These are phyloP conservation scores for Lichtheimia ornata DNA, from an alignment of 371 early-diverging fungal species.

Conservation along the genomic window DNA sequence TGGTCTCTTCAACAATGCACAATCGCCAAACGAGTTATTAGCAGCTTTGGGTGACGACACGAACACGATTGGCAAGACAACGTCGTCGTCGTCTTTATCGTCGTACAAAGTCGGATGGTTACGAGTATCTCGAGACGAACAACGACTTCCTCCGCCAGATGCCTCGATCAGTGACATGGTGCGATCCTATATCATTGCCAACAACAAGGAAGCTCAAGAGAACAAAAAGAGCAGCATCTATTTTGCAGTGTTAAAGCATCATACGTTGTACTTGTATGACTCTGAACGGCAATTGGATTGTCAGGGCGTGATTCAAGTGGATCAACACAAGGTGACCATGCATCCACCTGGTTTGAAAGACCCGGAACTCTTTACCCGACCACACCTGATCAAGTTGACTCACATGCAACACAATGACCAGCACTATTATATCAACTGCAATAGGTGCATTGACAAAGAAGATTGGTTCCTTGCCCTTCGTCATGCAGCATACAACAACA, in stretches of 20 bases:
- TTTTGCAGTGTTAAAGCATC: slow-evolving; percentile 79
- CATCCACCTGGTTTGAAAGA: slow-evolving; percentile 64
- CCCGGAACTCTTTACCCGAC: slow-evolving; percentile 60
- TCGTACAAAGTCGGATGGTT: slow-evolving; percentile 58
- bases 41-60: neutral
- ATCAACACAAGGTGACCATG: slow-evolving; percentile 65
- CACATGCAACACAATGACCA: slow-evolving; percentile 6
- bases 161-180: slow-evolving; percentile 42
- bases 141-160: slow-evolving; percentile 26
- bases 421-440: slow-evolving; percentile 58
- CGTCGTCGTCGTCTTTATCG: neutral
- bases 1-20: neutral
- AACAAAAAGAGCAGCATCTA: slow-evolving; percentile 49
- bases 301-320: slow-evolving; percentile 70
- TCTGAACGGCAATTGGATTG: slow-evolving; percentile 82
- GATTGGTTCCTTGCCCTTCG: slow-evolving; percentile 81
- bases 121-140: slow-evolving; percentile 37
- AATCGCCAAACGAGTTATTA: neutral
- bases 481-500: slow-evolving; percentile 37
- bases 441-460: slow-evolving; percentile 79
- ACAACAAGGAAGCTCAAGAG: neutral
- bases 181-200: slow-evolving; percentile 34
- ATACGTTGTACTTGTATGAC: slow-evolving; percentile 82
- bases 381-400: slow-evolving; percentile 52
- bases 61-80: slow-evolving; percentile 1